Conservation (phyloP, 805 yeast genomes). For the Wickerhamomyces queroliae region DNA sequence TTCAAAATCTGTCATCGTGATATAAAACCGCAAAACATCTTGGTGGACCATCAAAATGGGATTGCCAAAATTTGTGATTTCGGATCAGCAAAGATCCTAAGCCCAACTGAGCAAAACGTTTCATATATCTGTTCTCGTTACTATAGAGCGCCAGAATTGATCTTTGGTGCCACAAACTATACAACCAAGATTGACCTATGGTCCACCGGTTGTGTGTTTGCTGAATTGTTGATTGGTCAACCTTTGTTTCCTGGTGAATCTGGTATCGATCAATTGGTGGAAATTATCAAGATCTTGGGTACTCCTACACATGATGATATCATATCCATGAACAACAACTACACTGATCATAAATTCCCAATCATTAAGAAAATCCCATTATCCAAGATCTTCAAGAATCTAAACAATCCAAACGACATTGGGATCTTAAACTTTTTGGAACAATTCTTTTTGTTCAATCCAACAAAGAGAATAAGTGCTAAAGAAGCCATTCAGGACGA, state of each 20-base stretch:
- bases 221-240: slow-evolving; percentile 90
- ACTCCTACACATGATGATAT: slow-evolving; percentile 93
- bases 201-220: slow-evolving; percentile 99
- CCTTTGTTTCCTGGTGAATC: slow-evolving; percentile 98
- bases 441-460: slow-evolving; percentile 61
- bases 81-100: slow-evolving; percentile 89
- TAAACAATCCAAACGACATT: slow-evolving; percentile 31
- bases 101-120: slow-evolving; percentile 90
- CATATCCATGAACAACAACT: slow-evolving; percentile 91
- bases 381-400: slow-evolving; percentile 55
- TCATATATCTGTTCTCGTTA: slow-evolving; percentile 95
- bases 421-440: slow-evolving; percentile 50
- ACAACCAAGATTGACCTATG: slow-evolving; percentile 96
- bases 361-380: slow-evolving; percentile 75
- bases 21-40: slow-evolving; percentile 83
- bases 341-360: slow-evolving; percentile 96
- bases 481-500: slow-evolving; percentile 43
- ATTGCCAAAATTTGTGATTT: slow-evolving; percentile 91
- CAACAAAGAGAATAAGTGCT: slow-evolving; percentile 57
- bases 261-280: slow-evolving; percentile 96
- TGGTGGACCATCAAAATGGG: slow-evolving; percentile 82
- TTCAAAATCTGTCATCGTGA: slow-evolving; percentile 87
- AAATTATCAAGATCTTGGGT: slow-evolving; percentile 91
- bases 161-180: slow-evolving; percentile 94
- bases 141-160: slow-evolving; percentile 95